Evolutionary conservation across 2,329 filamentous ascomycete species (phyloP).

Genomic region (Aspergillus sergii): DNA sequence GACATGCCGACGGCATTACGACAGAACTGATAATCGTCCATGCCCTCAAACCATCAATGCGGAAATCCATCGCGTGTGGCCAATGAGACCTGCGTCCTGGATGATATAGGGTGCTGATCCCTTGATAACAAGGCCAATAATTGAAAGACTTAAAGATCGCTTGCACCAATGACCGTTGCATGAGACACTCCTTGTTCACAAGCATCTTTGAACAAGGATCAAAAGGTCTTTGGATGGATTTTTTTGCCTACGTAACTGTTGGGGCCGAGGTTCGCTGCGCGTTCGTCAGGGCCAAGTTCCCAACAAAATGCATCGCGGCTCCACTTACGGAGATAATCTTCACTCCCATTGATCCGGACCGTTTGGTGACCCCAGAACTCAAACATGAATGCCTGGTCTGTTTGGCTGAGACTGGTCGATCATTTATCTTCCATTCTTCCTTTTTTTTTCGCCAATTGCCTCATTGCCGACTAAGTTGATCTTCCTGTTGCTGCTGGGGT

Average conservation of each 20-base stretch:
- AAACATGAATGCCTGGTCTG: neutral
- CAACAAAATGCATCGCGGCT: constrained; percentile 18
- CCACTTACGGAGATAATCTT: constrained; percentile 12
- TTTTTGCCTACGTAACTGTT: constrained; percentile 4
- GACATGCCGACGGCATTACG: neutral
- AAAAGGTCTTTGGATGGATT: neutral
- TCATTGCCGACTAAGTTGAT: neutral
- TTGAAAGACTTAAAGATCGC: neutral
- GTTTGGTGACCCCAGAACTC: constrained; percentile 3
- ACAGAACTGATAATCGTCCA: neutral
- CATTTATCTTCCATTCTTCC: constrained; percentile 1
- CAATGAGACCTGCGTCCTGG: neutral
- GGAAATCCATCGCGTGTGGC: neutral
- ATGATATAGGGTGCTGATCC: neutral
- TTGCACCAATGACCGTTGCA: neutral
- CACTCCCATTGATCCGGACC: constrained; percentile 5
- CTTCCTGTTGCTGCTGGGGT: neutral
- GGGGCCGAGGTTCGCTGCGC: constrained; percentile 11
- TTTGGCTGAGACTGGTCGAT: neutral
- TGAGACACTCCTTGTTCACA: neutral
- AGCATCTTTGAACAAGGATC: neutral
- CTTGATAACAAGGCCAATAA: neutral
- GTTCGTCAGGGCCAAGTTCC: constrained; percentile 10
- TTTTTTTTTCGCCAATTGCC: neutral
- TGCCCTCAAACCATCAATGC: neutral